Percentiles rank a stretch among this genome's conserved stretches.
phyloP scores from a whole-genome alignment of 108 stramenopile species.

The Aurantiochytrium sp. region DNA sequence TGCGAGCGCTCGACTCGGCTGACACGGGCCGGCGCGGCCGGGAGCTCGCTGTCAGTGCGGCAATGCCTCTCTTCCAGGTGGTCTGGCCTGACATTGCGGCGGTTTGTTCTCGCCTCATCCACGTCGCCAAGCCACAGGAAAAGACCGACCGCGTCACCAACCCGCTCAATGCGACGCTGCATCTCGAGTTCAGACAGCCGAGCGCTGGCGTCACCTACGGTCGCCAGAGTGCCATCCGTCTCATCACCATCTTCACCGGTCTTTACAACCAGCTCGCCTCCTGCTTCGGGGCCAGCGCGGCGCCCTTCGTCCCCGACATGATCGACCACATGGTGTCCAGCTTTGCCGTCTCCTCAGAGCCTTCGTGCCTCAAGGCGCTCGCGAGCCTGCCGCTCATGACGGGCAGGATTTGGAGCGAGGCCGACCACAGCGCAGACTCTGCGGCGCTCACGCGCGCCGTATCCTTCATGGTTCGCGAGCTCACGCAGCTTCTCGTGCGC shows the following conservation, averaged over 20 bases:
- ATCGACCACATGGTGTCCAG: not conserved
- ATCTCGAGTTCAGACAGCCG: no score
- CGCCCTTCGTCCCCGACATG: not conserved
- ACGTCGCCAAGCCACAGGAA: not conserved
- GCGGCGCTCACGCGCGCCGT: not conserved
- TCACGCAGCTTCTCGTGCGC: not conserved
- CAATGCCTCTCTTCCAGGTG: not conserved
- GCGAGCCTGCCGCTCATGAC: not conserved
- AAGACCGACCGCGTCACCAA: not conserved
- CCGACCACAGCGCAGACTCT: not conserved
- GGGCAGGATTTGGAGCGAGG: not conserved
- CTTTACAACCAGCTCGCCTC: not conserved
- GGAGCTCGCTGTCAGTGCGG: not conserved
- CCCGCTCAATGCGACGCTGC: not conserved
- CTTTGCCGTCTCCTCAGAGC: not conserved
- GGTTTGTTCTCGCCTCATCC: slow-evolving; percentile 20
- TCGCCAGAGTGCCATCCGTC: not conserved
- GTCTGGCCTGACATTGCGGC: not conserved
- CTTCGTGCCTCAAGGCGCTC: not conserved
- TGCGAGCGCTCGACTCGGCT: not conserved
- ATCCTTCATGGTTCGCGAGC: not conserved
- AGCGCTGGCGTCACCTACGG: not conserved
- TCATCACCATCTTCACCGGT: not conserved
- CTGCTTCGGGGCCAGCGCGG: not conserved
- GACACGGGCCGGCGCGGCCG: not conserved